phyloP scores from a whole-genome alignment of 2,329 filamentous ascomycete genomes.

The Cladosporium phlei region DNA sequence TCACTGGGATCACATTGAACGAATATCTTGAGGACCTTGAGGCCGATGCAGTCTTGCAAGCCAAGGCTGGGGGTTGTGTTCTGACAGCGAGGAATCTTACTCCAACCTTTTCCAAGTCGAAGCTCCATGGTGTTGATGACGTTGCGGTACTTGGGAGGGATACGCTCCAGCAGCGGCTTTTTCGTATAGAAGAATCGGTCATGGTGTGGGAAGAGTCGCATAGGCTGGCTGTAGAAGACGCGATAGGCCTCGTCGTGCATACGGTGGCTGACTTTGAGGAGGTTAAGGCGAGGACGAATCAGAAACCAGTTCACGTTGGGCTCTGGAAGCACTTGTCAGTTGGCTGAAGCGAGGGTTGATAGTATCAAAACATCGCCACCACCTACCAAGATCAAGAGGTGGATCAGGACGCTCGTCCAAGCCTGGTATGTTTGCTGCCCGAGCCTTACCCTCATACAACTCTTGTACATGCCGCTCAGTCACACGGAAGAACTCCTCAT shows the following conservation, averaged over 20 bases:
- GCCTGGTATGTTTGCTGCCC: slow-evolving; percentile 4
- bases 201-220: slow-evolving; percentile 63
- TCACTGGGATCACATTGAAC: slow-evolving; percentile 67
- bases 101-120: slow-evolving; percentile 69
- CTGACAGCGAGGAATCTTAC: slow-evolving; percentile 65
- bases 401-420: slow-evolving; percentile 37
- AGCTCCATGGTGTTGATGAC: slow-evolving; percentile 63
- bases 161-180: slow-evolving; percentile 63
- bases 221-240: slow-evolving; percentile 60
- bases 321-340: slow-evolving; percentile 33
- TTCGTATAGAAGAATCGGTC: slow-evolving; percentile 69
- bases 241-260: slow-evolving; percentile 61
- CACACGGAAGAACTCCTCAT: slow-evolving; percentile 54
- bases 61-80: slow-evolving; percentile 62
- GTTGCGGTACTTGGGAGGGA: slow-evolving; percentile 57
- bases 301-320: slow-evolving; percentile 57
- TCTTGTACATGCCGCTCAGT: slow-evolving; percentile 9
- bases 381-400: slow-evolving; percentile 55
- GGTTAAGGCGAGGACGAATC: slow-evolving; percentile 52
- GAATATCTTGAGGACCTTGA: slow-evolving; percentile 60
- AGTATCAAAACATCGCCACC: background rate
- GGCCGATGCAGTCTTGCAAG: slow-evolving; percentile 56
- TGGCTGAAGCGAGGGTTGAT: background rate
- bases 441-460: slow-evolving; percentile 8
- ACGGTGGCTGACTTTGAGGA: slow-evolving; percentile 58